Evolutionary conservation across 2,329 filamentous ascomycete species (phyloP).

Genomic region (Penicillium sp.): DNA sequence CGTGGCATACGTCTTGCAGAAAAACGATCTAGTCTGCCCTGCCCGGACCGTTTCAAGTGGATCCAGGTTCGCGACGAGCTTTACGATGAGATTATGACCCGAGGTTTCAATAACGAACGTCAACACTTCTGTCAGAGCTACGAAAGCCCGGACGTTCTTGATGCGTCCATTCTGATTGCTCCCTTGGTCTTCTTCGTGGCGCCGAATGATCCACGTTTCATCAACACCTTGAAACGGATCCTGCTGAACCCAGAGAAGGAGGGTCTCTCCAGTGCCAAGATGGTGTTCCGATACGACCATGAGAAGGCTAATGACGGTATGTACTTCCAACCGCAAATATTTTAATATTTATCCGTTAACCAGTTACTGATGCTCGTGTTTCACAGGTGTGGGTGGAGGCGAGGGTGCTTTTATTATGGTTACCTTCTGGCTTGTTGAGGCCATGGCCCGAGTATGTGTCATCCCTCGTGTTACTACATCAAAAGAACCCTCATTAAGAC

Average conservation of each 20-base stretch:
- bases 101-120: slow-evolving; percentile 70
- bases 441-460: slow-evolving; percentile 66
- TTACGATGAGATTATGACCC: slow-evolving; percentile 77
- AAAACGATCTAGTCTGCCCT: slow-evolving; percentile 69
- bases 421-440: slow-evolving; percentile 80
- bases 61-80: slow-evolving; percentile 64
- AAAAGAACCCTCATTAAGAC: not conserved
- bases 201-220: slow-evolving; percentile 73
- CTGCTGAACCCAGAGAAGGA: slow-evolving; percentile 72
- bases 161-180: slow-evolving; percentile 73
- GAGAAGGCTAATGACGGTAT: slow-evolving; percentile 67
- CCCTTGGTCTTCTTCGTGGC: slow-evolving; percentile 78
- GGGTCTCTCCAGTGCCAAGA: slow-evolving; percentile 70
- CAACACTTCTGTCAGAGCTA: slow-evolving; percentile 75
- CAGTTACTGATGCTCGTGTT: slow-evolving; percentile 15
- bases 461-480: not conserved
- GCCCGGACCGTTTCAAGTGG: slow-evolving; percentile 69
- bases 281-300: slow-evolving; percentile 75
- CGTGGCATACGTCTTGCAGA: slow-evolving; percentile 71
- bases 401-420: slow-evolving; percentile 81
- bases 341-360: no score
- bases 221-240: slow-evolving; percentile 70
- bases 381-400: slow-evolving; percentile 66
- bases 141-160: slow-evolving; percentile 67
- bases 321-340: slow-evolving; percentile 15